Conservation (phyloP, 345 rosid species). For the Eucalyptus lansdowneana region DNA sequence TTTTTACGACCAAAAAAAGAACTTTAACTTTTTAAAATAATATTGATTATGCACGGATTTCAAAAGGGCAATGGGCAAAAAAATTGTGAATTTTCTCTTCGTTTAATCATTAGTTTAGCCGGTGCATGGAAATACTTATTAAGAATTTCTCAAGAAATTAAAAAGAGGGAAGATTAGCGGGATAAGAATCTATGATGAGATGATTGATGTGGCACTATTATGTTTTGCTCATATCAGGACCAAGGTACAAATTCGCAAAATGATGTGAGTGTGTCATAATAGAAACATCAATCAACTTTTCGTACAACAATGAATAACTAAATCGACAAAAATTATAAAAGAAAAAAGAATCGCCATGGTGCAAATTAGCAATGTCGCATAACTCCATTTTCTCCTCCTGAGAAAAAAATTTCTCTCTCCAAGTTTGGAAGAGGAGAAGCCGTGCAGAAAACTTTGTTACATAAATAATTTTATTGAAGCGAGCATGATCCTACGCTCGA, state of each 20-base stretch:
- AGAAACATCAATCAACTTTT: background rate
- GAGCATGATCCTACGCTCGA: fast-evolving
- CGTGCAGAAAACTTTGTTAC: fast-evolving
- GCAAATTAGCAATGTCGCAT: fast-evolving
- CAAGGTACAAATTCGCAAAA: fast-evolving
- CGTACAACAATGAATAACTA: fast-evolving
- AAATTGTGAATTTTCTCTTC: background rate
- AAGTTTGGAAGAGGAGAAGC: no score
- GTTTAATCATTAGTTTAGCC: background rate
- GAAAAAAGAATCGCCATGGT: fast-evolving
- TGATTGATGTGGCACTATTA: background rate
- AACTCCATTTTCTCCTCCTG: background rate
- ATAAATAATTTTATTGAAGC: no score
- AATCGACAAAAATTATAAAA: background rate
- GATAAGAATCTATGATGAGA: background rate
- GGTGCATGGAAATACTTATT: background rate
- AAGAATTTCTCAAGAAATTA: background rate
- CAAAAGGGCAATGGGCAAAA: background rate
- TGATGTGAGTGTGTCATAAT: fast-evolving
- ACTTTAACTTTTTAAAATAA: background rate
- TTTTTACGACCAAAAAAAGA: no score
- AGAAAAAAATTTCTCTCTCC: background rate
- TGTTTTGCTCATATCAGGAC: background rate
- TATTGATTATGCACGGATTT: background rate
- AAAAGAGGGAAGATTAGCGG: fast-evolving